Conservation (phyloP, 371 early-diverging fungal genomes). For the Umbelopsis sp. region DNA sequence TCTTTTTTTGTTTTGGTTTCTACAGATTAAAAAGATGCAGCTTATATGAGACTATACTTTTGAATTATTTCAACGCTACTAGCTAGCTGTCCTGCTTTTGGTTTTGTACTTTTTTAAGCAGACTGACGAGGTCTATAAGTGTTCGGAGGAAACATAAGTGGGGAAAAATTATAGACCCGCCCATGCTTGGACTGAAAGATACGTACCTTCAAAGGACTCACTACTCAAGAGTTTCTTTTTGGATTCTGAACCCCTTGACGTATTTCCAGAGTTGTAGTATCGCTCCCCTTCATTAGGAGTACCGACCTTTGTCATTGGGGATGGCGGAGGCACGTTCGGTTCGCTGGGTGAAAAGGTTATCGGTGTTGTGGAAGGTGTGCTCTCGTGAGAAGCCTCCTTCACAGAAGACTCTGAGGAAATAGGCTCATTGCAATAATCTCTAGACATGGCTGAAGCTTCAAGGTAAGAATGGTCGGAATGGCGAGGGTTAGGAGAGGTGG, state of each 20-base stretch:
- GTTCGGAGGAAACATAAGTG: conserved; percentile 2
- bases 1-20: too few species aligned
- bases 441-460: background rate
- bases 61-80: background rate
- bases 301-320: conserved; percentile 15
- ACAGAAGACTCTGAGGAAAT: conserved; percentile 15
- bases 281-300: conserved; percentile 10
- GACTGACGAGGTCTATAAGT: conserved; percentile 2
- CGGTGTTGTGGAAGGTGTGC: conserved; percentile 12
- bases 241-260: background rate
- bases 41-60: too few species aligned
- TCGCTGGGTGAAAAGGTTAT: conserved; percentile 13
- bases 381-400: conserved; percentile 15
- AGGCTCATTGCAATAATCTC: conserved; percentile 7
- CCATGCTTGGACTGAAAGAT: background rate
- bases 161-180: conserved; percentile 12
- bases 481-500: background rate
- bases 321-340: conserved; percentile 13
- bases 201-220: conserved; percentile 15
- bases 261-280: background rate
- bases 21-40: too few species aligned
- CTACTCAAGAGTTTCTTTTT: conserved; percentile 14
- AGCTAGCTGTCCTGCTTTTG: conserved; percentile 9
- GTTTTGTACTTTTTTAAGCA: conserved; percentile 9
- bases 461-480: background rate